phyloP scores from a whole-genome alignment of 176 grass and related monocot species.

The Typha latifolia region DNA sequence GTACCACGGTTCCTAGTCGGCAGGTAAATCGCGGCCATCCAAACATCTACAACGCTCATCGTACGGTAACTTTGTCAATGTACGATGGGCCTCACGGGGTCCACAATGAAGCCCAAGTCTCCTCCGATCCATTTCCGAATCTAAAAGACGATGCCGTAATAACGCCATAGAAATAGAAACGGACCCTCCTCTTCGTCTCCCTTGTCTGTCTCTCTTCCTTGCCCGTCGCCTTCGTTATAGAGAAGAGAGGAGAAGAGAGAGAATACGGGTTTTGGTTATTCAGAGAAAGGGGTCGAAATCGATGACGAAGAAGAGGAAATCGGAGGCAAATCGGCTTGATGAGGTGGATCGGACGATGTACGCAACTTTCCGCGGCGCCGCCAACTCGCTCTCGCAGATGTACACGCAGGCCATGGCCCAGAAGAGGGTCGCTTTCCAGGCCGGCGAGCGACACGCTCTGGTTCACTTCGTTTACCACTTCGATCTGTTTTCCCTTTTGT shows the following conservation, averaged over 20 bases:
- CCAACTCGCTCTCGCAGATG: slow-evolving; percentile 58
- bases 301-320: slow-evolving; percentile 36
- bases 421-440: slow-evolving; percentile 37
- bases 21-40: not conserved
- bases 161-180: not conserved
- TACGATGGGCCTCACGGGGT: no score
- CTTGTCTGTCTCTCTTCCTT: no score
- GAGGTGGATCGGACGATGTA: slow-evolving; percentile 45
- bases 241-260: not conserved
- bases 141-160: not conserved
- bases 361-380: slow-evolving; percentile 39
- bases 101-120: no score
- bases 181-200: not conserved
- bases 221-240: not conserved
- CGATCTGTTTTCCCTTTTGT: slow-evolving; percentile 4
- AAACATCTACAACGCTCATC: not conserved
- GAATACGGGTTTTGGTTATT: no score
- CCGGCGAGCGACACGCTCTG: slow-evolving; percentile 34
- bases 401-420: slow-evolving; percentile 38
- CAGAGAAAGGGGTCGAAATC: slow-evolving; percentile 12
- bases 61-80: not conserved
- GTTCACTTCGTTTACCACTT: not conserved
- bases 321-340: slow-evolving; percentile 21
- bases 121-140: no score
- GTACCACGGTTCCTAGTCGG: not conserved